Evolutionary conservation across 345 rosid species (phyloP).

Genomic region (Brassica cretica): DNA sequence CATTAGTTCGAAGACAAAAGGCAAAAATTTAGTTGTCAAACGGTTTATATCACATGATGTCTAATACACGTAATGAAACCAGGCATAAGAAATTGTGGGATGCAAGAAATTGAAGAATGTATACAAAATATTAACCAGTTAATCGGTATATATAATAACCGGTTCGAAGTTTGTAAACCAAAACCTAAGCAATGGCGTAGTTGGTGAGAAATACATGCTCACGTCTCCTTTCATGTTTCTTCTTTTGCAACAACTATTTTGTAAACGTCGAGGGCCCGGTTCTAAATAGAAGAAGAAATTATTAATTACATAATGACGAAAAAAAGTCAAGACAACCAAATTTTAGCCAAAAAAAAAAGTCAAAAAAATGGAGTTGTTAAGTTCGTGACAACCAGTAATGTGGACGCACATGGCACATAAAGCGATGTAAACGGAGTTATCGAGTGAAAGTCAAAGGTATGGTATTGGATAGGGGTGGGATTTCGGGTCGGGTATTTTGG

Average conservation of each 20-base stretch:
- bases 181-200: neutral
- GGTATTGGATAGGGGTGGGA: too few species aligned
- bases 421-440: neutral
- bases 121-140: neutral
- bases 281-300: neutral
- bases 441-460: neutral
- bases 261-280: neutral
- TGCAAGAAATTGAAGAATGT: neutral
- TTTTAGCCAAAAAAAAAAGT: too few species aligned
- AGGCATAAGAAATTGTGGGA: neutral
- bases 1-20: neutral
- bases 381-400: neutral
- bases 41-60: neutral
- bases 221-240: neutral
- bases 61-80: too few species aligned
- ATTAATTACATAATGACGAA: neutral
- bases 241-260: neutral
- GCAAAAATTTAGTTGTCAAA: neutral
- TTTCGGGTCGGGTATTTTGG: too few species aligned
- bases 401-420: neutral
- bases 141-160: neutral
- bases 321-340: neutral
- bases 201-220: neutral
- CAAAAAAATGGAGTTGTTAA: neutral
- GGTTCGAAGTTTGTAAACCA: neutral